These are phyloP conservation scores for Fusarium mundagurra DNA, from an alignment of 2,329 filamentous ascomycete genomes.

Conservation along the genomic window DNA sequence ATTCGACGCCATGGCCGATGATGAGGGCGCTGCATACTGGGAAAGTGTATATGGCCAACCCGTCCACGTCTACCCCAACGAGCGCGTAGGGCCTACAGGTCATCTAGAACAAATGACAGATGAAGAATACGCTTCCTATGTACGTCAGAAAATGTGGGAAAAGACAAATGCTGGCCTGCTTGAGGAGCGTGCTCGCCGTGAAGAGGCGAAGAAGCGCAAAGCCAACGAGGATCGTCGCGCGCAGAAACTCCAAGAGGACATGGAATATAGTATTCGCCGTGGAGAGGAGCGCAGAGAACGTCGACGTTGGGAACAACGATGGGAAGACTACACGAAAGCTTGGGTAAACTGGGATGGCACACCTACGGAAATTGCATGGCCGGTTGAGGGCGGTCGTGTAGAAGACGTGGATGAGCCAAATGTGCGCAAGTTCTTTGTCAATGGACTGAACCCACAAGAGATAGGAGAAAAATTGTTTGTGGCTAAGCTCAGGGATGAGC, in stretches of 20 bases:
- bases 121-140: conserved; percentile 88
- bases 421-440: conserved; percentile 75
- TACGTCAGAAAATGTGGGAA: conserved; percentile 94
- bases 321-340: conserved; percentile 69
- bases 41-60: conserved; percentile 96
- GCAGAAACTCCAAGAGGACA: conserved; percentile 65
- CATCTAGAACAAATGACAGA: conserved; percentile 87
- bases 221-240: conserved; percentile 61
- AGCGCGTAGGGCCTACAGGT: conserved; percentile 56
- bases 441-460: conserved; percentile 54
- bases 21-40: conserved; percentile 96
- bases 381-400: conserved; percentile 68
- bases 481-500: conserved; percentile 77
- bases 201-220: conserved; percentile 62
- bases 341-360: conserved; percentile 69
- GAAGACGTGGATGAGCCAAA: conserved; percentile 66
- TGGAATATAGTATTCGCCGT: conserved; percentile 74
- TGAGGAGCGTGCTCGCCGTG: conserved; percentile 75
- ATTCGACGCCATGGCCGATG: conserved; percentile 96
- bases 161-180: conserved; percentile 86
- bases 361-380: conserved; percentile 71
- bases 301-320: conserved; percentile 66
- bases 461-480: conserved; percentile 58
- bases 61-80: conserved; percentile 78
- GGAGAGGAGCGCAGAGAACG: conserved; percentile 70